Base-by-base conservation (phyloP, 2,329 filamentous ascomycete genomes). In the Aspergillus transmontanensis region DNA sequence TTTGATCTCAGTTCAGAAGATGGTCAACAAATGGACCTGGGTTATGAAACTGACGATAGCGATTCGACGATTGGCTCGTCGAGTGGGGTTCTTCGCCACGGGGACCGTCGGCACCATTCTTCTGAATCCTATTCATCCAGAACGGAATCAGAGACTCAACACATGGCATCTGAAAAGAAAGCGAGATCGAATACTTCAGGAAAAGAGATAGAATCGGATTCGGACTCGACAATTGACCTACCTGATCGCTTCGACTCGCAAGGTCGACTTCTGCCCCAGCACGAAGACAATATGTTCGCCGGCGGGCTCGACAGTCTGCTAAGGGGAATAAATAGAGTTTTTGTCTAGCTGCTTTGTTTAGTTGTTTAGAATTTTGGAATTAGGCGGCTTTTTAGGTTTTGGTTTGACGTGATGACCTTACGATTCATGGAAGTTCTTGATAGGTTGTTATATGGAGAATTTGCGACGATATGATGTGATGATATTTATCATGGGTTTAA, bases 1-100 rank as follows among this genome's bases (percentile, higher is more conserved):
- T 78, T 78, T 63, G 66, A 75, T 60, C 63, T 75, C 41, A 59
- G 60, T 34, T 58, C 68, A 9, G 58, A 69, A n/a, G 36, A 57
- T 11, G 34, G 64, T 32, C 46, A 46, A 6, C 58, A 62, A n/a
- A 55, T 39, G 2, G 71, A 76, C 59, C 67, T 66, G 3, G 79
- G 78, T 6, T 81, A 82, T 54, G 80, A 82, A 64, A 77, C 78
- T 1, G 79, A 80, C 61, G 79, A 81, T 59, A 80, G 75, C 59
- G 76, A 80, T 56, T 75, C 75, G 1, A 79, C 76, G 10, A 63
- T 79, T 58, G 68, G 68, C 46, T 66, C 65, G 60, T 59, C 62
- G 41, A 53, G 61, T 60, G 65, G 68, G 32, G 64, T 61, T 58
- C 70, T 65, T 41, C 69, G 68, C 62, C 69, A 61, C 61, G 70